A percentile compares a stretch with the other conserved stretches of the same genome.
These are phyloP conservation scores for Melastoma candidum DNA, from an alignment of 441 rosid species.

Conservation along the genomic window DNA sequence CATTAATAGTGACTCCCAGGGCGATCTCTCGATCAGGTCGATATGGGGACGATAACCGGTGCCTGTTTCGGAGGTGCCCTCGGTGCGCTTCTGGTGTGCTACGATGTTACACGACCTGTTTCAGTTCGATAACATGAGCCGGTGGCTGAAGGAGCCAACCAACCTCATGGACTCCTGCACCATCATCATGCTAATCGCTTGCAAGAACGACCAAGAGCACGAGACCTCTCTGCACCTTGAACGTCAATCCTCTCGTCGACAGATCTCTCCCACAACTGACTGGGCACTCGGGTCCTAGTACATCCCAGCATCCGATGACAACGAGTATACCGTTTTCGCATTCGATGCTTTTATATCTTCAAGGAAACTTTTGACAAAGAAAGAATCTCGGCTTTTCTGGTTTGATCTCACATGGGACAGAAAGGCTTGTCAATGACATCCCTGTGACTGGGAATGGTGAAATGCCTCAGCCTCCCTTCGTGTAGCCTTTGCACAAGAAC, in stretches of 20 bases:
- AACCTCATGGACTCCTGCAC: constrained; percentile 10
- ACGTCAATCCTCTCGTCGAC: not conserved
- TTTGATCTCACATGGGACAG: constrained; percentile 31
- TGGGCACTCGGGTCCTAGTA: not conserved
- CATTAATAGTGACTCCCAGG: not conserved
- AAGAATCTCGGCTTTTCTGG: no score
- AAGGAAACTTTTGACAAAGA: no score
- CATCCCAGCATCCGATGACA: no score
- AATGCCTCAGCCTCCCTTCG: constrained; percentile 81
- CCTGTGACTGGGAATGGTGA: constrained; percentile 58
- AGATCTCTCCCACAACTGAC: not conserved
- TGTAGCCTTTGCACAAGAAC: constrained; percentile 63
- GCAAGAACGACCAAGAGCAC: constrained; percentile 10
- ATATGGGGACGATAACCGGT: constrained; percentile 4
- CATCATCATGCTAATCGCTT: constrained; percentile 10
- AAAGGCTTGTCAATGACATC: constrained; percentile 36
- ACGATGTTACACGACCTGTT: constrained; percentile 4
- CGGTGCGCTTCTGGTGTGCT: not conserved
- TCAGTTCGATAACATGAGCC: not conserved
- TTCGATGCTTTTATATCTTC: no score
- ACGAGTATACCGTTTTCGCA: no score
- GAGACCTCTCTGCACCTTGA: constrained; percentile 1
- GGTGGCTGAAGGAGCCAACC: constrained; percentile 12
- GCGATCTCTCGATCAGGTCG: constrained; percentile 3
- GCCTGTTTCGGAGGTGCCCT: constrained; percentile 4